Evolutionary conservation across 202 grass and related monocot genomes (phyloP).

Genomic region (Cymbopogon flexuosus): DNA sequence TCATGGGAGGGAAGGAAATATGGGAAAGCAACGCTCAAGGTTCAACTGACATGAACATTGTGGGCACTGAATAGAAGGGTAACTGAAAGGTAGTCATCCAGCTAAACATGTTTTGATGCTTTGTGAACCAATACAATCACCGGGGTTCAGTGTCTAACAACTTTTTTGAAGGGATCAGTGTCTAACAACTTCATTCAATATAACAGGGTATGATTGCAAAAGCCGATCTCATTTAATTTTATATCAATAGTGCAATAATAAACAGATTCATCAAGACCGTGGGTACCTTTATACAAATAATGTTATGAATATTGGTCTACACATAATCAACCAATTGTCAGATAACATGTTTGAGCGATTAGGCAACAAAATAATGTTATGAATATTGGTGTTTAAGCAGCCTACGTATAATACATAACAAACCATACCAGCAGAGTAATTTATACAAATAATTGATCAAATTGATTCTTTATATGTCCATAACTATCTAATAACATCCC

Average conservation of each 20-base stretch:
- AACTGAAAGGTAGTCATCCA: not conserved
- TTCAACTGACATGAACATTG: not conserved
- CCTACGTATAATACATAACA: not conserved
- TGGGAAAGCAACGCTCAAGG: constrained; percentile 1
- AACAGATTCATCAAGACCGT: constrained; percentile 4
- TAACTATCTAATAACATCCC: not conserved
- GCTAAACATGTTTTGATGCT: constrained; percentile 8
- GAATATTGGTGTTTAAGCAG: not conserved
- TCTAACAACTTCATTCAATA: too few species aligned
- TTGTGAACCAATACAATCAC: not conserved
- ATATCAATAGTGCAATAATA: constrained; percentile 10
- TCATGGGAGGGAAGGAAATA: too few species aligned
- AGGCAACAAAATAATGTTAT: not conserved
- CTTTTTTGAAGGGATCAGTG: too few species aligned
- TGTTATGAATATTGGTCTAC: too few species aligned
- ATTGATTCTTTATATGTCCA: constrained; percentile 1
- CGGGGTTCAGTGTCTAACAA: constrained; percentile 1
- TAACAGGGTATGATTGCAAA: not conserved
- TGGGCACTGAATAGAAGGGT: not conserved
- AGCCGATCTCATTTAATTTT: not conserved
- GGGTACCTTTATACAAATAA: too few species aligned
- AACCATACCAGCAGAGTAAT: too few species aligned
- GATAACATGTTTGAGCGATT: not conserved
- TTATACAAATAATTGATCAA: not conserved
- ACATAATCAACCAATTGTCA: not conserved